Percentiles rank a stretch among this genome's conserved stretches.
Conservation (phyloP, 1,139 yeast genomes). For the Pichia sp. region DNA sequence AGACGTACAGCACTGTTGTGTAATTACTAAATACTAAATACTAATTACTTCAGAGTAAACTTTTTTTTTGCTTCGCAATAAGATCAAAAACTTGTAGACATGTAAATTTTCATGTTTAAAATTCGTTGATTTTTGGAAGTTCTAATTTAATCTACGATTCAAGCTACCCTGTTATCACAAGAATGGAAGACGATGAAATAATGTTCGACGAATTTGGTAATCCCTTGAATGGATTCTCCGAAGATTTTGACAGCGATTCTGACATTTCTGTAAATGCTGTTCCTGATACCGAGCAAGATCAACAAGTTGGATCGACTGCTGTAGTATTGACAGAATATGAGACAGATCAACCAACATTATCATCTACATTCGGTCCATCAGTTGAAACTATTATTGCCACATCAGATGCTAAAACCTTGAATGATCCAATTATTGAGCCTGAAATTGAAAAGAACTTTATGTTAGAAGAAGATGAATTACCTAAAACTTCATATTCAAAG, state of each 20-base stretch:
- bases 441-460: slow-evolving; percentile 37
- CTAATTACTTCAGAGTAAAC: no score
- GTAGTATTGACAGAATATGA: slow-evolving; percentile 43
- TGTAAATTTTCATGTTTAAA: no score
- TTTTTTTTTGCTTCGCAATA: neutral
- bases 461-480: slow-evolving; percentile 48
- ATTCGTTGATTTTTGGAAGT: neutral
- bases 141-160: neutral
- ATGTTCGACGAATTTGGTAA: slow-evolving; percentile 83
- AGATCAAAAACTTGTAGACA: neutral
- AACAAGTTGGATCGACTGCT: slow-evolving; percentile 8
- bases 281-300: neutral
- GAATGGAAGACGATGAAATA: slow-evolving; percentile 33
- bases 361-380: slow-evolving; percentile 45
- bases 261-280: slow-evolving; percentile 15
- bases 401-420: slow-evolving; percentile 45
- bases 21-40: neutral
- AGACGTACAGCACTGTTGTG: neutral
- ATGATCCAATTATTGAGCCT: slow-evolving; percentile 67
- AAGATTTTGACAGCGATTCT: slow-evolving; percentile 11
- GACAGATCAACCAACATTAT: slow-evolving; percentile 36
- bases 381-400: slow-evolving; percentile 62
- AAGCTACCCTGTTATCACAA: neutral
- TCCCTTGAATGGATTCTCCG: slow-evolving; percentile 45
- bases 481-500: slow-evolving; percentile 55